Evolutionary conservation across 23 red algal genomes (phyloP).

Genomic region (Gracilaria gracilis): DNA sequence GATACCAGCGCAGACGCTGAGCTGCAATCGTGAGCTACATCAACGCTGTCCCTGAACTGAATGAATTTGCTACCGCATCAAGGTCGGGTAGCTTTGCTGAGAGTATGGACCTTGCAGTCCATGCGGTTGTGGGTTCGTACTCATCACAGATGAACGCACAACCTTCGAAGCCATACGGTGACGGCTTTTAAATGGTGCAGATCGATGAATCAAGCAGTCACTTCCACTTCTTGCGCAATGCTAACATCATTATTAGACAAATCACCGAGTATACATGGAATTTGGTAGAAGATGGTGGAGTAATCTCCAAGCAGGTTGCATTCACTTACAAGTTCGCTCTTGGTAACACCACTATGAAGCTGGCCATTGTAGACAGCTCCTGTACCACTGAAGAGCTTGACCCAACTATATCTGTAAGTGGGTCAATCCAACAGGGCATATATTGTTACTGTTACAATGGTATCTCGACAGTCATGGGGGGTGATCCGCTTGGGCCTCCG

Average conservation of each 20-base stretch:
- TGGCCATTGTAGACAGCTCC: slow-evolving; percentile 48
- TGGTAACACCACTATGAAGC: slow-evolving; percentile 61
- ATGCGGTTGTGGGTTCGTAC: slow-evolving; percentile 61
- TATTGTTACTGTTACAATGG: slow-evolving; percentile 76
- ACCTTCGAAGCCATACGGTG: slow-evolving; percentile 59
- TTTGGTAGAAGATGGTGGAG: slow-evolving; percentile 59
- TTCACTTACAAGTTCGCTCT: slow-evolving; percentile 68
- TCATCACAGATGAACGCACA: slow-evolving; percentile 59
- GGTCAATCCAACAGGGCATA: slow-evolving; percentile 56
- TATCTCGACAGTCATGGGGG: not conserved
- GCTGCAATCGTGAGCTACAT: slow-evolving; percentile 44
- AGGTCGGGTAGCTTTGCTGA: not conserved
- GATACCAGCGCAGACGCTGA: not conserved
- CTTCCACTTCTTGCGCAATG: slow-evolving; percentile 65
- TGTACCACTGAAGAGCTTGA: slow-evolving; percentile 66
- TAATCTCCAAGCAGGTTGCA: slow-evolving; percentile 18
- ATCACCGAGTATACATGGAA: slow-evolving; percentile 71
- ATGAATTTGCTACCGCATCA: slow-evolving; percentile 15
- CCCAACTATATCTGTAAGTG: slow-evolving; percentile 69
- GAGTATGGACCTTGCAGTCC: slow-evolving; percentile 64
- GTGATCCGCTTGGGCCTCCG: slow-evolving; percentile 18
- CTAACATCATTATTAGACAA: slow-evolving; percentile 38
- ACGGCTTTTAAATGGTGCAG: slow-evolving; percentile 33
- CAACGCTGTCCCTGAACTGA: not conserved
- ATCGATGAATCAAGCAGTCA: slow-evolving; percentile 64